Evolutionary conservation across 345 rosid genomes (phyloP).

Genomic region (Populus davidiana): DNA sequence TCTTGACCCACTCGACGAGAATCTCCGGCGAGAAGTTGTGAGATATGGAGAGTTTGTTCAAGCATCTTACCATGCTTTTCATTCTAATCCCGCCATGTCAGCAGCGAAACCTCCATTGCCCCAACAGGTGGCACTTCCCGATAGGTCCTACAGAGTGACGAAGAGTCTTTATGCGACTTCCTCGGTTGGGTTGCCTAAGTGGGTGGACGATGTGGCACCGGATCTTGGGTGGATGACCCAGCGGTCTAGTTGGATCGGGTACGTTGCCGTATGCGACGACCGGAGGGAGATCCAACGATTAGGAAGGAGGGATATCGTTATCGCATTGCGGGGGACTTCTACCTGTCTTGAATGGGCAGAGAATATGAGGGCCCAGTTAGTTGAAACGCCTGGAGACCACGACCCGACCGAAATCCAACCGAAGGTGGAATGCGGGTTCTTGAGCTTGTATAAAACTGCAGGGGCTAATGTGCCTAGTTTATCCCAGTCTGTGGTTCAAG

Average conservation of each 20-base stretch:
- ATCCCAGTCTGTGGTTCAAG: constrained; percentile 17
- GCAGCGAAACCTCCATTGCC: constrained; percentile 51
- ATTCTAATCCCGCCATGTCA: constrained; percentile 70
- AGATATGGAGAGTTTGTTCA: constrained; percentile 56
- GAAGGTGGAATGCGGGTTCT: constrained; percentile 28
- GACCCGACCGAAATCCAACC: constrained; percentile 9
- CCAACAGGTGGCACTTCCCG: constrained; percentile 61
- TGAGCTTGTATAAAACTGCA: constrained; percentile 25
- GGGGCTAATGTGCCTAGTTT: constrained; percentile 29
- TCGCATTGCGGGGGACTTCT: constrained; percentile 87
- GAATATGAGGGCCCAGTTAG: constrained; percentile 59
- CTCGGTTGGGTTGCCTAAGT: constrained; percentile 72
- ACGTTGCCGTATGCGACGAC: constrained; percentile 88
- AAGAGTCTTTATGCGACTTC: constrained; percentile 85
- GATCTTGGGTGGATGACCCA: constrained; percentile 95
- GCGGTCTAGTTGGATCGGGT: constrained; percentile 89
- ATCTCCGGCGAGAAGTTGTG: constrained; percentile 59
- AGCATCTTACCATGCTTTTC: constrained; percentile 59
- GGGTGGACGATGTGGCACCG: constrained; percentile 83
- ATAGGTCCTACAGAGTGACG: constrained; percentile 64
- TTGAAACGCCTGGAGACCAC: background rate
- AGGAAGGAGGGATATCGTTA: constrained; percentile 92
- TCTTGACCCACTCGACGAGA: constrained; percentile 61
- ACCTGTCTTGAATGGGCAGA: constrained; percentile 98
- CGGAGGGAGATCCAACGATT: constrained; percentile 75